Conservation (phyloP, 129 eudicot genomes). For the Heracleum sosnowskyi region DNA sequence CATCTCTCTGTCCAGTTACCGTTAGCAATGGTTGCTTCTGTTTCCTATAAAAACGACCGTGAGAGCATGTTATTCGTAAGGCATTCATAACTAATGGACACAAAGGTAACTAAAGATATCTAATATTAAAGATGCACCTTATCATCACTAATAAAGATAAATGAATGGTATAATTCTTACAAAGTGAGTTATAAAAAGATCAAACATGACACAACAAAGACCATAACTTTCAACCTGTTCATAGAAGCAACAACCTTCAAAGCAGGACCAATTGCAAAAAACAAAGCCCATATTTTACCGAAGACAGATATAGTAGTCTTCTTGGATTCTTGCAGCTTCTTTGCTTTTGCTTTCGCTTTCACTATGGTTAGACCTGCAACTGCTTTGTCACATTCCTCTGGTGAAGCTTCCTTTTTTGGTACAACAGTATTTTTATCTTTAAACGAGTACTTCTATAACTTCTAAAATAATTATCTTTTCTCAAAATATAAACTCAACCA, state of each 20-base stretch:
- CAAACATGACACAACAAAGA: neutral
- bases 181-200: neutral
- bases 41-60: no score
- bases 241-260: conserved; percentile 46
- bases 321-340: conserved; percentile 32
- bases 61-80: no score
- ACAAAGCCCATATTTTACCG: conserved; percentile 21
- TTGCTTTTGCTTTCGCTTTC: conserved; percentile 53
- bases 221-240: conserved; percentile 43
- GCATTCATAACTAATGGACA: no score
- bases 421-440: conserved; percentile 25
- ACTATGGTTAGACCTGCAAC: conserved; percentile 42
- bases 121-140: no score
- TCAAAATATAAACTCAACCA: no score
- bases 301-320: conserved; percentile 23
- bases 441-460: no score
- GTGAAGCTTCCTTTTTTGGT: conserved; percentile 41
- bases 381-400: conserved; percentile 56
- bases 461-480: no score
- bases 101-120: no score
- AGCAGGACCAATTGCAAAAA: conserved; percentile 37
- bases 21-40: no score
- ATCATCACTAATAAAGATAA: no score
- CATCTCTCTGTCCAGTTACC: no score
- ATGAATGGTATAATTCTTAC: neutral